Evolutionary conservation across 2,329 filamentous ascomycete species (phyloP).

Genomic region (Leptographium lundbergii): DNA sequence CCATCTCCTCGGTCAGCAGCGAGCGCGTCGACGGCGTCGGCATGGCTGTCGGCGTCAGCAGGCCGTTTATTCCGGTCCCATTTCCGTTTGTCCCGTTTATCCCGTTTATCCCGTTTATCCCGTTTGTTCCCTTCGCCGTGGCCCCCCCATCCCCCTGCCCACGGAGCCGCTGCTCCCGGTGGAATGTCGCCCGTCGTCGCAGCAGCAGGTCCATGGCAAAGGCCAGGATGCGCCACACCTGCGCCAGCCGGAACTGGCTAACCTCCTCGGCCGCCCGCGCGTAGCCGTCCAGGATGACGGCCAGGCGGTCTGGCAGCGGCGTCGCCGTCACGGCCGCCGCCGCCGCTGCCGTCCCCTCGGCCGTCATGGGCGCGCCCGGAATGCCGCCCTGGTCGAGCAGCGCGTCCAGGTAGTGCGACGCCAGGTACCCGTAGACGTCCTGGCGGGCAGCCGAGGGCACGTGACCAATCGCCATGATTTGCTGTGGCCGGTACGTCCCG

Average conservation of each 20-base stretch:
- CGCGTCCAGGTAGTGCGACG: slow-evolving; percentile 42
- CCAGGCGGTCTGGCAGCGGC: slow-evolving; percentile 33
- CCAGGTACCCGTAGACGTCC: slow-evolving; percentile 42
- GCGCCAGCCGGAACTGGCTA: slow-evolving; percentile 45
- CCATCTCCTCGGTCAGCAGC: slow-evolving; percentile 41
- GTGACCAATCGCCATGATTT: slow-evolving; percentile 49
- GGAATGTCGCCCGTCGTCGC: slow-evolving; percentile 41
- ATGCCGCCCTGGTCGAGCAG: slow-evolving; percentile 30
- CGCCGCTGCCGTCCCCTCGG: neutral
- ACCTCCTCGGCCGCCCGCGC: slow-evolving; percentile 44
- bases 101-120: too few species aligned
- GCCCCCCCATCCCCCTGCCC: neutral
- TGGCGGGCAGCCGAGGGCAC: slow-evolving; percentile 39
- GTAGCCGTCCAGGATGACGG: slow-evolving; percentile 40
- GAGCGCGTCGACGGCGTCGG: slow-evolving; percentile 21
- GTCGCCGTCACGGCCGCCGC: neutral
- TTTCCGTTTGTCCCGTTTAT: too few species aligned
- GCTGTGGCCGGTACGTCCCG: slow-evolving; percentile 44
- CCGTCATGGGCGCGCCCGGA: slow-evolving; percentile 22
- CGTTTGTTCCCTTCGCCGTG: neutral
- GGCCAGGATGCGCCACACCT: slow-evolving; percentile 50
- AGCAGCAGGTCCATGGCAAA: slow-evolving; percentile 44
- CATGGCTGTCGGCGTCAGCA: too few species aligned
- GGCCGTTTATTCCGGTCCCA: too few species aligned
- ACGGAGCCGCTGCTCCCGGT: slow-evolving; percentile 23